Conservation (phyloP, 306 rosid genomes). For the Calophaca sinica region DNA sequence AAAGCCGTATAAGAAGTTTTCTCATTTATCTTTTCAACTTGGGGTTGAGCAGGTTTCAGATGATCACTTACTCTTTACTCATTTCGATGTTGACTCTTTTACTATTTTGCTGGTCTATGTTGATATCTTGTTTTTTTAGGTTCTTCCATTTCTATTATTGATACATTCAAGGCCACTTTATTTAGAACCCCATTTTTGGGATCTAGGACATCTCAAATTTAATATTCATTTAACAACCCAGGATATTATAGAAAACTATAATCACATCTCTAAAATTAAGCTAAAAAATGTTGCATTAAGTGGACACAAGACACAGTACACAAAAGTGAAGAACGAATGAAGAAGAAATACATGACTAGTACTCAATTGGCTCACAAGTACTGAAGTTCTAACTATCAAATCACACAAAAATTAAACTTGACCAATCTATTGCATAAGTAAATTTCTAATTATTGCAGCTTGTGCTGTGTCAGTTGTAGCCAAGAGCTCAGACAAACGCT, state of each 20-base stretch:
- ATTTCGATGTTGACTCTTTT: no score
- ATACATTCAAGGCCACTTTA: no score
- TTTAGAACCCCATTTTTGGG: no score
- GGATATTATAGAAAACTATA: not conserved
- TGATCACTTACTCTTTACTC: no score
- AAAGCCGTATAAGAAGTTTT: no score
- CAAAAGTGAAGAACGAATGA: slow-evolving; percentile 30
- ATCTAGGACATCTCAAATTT: no score
- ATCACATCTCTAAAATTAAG: not conserved
- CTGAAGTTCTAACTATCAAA: slow-evolving; percentile 31
- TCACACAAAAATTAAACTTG: not conserved
- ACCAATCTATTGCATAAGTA: slow-evolving; percentile 65
- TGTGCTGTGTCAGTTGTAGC: slow-evolving; percentile 86
- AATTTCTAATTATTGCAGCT: slow-evolving; percentile 88
- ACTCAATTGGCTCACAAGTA: slow-evolving; percentile 1
- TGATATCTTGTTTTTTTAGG: no score
- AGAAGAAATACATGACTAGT: slow-evolving; percentile 22
- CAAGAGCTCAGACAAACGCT: slow-evolving; percentile 80
- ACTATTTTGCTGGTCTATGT: no score
- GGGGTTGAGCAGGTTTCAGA: no score
- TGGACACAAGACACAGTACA: not conserved
- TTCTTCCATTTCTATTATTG: no score
- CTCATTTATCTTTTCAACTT: no score
- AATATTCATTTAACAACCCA: not conserved
- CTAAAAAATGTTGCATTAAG: slow-evolving; percentile 31